A percentile compares a stretch with the other conserved stretches of the same genome.
Evolutionary conservation across 805 yeast species (phyloP).

Genomic region (Martiniozyma abietophila): DNA sequence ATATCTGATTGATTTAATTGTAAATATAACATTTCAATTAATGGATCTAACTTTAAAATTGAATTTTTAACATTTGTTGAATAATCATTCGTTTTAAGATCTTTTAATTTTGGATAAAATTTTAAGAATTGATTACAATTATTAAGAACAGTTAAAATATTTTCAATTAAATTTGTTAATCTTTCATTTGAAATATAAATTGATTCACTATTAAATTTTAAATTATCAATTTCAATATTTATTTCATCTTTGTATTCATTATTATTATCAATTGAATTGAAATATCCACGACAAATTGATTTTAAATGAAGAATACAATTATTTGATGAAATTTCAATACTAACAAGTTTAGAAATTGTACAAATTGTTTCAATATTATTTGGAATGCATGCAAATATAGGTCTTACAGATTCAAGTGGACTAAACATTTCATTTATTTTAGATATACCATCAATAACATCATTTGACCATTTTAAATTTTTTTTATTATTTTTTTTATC

Average conservation of each 20-base stretch:
- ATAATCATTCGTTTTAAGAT: no score
- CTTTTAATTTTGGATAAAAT: no score
- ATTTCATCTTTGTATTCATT: no score
- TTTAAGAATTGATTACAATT: slow-evolving; percentile 8
- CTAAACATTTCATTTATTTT: neutral
- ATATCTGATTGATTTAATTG: slow-evolving; percentile 37
- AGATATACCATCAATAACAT: neutral
- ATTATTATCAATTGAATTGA: neutral
- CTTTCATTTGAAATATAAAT: neutral
- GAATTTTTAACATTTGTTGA: slow-evolving; percentile 8
- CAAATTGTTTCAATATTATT: slow-evolving; percentile 16
- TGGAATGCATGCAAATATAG: slow-evolving; percentile 22
- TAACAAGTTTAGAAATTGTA: slow-evolving; percentile 39
- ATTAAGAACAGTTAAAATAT: slow-evolving; percentile 26
- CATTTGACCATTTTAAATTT: slow-evolving; percentile 1
- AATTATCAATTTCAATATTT: no score
- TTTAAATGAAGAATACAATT: slow-evolving; percentile 31
- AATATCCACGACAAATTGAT: slow-evolving; percentile 4
- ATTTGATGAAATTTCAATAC: slow-evolving; percentile 35
- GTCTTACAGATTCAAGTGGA: slow-evolving; percentile 6
- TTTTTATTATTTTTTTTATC: no score
- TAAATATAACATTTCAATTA: slow-evolving; percentile 47
- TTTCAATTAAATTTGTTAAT: slow-evolving; percentile 10
- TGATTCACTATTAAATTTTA: no score
- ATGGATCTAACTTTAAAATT: slow-evolving; percentile 46